A percentile compares a stretch with the other conserved stretches of the same genome.
These are phyloP conservation scores for Mycosphaerella arachidis DNA, from an alignment of 2,329 filamentous ascomycete species.

Conservation along the genomic window DNA sequence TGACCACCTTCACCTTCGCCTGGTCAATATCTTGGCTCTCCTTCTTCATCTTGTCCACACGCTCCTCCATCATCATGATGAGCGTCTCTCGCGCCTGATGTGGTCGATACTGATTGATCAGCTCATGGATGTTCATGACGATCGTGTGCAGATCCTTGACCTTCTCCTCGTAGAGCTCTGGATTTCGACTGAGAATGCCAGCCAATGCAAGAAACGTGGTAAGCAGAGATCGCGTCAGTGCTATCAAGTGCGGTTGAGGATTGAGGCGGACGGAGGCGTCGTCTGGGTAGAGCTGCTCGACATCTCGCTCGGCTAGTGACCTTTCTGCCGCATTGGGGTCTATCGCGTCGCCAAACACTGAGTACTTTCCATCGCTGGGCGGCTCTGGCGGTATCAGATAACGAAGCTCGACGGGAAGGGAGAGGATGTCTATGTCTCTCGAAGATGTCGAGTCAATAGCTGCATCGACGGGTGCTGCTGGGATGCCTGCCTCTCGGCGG, in stretches of 20 bases:
- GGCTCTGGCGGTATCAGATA: slow-evolving; percentile 77
- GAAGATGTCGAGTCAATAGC: slow-evolving; percentile 26
- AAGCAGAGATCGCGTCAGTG: slow-evolving; percentile 80
- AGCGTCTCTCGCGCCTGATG: slow-evolving; percentile 87
- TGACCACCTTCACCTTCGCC: slow-evolving; percentile 67
- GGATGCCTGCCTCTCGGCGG: slow-evolving; percentile 24
- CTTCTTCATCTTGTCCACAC: slow-evolving; percentile 64
- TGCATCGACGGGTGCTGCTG: slow-evolving; percentile 13
- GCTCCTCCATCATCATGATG: slow-evolving; percentile 82
- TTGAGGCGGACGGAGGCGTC: slow-evolving; percentile 38
- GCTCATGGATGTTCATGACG: slow-evolving; percentile 85
- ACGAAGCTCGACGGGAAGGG: slow-evolving; percentile 66
- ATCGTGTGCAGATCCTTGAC: slow-evolving; percentile 73
- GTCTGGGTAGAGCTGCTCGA: slow-evolving; percentile 64
- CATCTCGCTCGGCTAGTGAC: slow-evolving; percentile 64
- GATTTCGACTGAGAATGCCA: slow-evolving; percentile 64
- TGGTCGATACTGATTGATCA: slow-evolving; percentile 89
- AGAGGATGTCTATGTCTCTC: slow-evolving; percentile 30
- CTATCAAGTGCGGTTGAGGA: slow-evolving; percentile 52
- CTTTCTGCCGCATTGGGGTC: slow-evolving; percentile 58
- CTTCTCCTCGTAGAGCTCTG: slow-evolving; percentile 62
- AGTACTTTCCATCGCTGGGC: slow-evolving; percentile 65
- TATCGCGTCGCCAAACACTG: slow-evolving; percentile 67
- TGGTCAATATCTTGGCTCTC: slow-evolving; percentile 68
- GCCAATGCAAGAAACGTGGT: slow-evolving; percentile 84